Conservation (phyloP, 352 stramenopile species). For the Aphanomyces astaci region DNA sequence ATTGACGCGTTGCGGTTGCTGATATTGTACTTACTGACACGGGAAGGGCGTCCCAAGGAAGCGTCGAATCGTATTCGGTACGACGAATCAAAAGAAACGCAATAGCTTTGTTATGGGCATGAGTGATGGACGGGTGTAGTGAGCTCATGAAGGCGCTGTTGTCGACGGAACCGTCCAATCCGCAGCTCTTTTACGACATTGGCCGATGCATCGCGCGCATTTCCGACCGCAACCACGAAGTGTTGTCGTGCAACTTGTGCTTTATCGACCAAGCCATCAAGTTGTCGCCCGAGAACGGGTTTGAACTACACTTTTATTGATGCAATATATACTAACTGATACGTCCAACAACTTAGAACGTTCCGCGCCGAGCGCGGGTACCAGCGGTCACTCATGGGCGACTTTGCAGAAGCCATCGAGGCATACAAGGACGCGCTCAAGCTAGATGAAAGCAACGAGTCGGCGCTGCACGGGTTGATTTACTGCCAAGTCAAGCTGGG, state of each 20-base stretch:
- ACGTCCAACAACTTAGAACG: constrained; percentile 30
- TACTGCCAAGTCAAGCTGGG: constrained; percentile 88
- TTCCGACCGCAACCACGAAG: constrained; percentile 53
- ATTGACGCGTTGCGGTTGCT: constrained; percentile 64
- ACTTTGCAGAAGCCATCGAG: constrained; percentile 73
- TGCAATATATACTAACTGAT: no score
- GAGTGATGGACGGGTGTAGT: not conserved
- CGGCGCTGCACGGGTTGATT: constrained; percentile 85
- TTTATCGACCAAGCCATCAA: constrained; percentile 64
- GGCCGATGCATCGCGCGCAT: constrained; percentile 50
- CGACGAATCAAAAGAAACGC: not conserved
- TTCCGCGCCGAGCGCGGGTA: constrained; percentile 75
- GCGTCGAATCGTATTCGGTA: constrained; percentile 44
- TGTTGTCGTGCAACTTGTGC: constrained; percentile 59
- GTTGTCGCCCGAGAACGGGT: constrained; percentile 44
- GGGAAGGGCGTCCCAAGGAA: constrained; percentile 48
- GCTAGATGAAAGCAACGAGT: constrained; percentile 80
- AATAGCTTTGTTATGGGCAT: not conserved
- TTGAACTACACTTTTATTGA: no score
- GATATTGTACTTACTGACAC: constrained; percentile 57
- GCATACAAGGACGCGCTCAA: constrained; percentile 81
- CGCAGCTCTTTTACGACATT: constrained; percentile 57
- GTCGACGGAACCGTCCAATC: constrained; percentile 58
- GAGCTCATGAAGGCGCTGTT: constrained; percentile 62
- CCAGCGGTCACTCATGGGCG: constrained; percentile 56